Percentiles rank a stretch among this genome's conserved stretches.
Evolutionary conservation across 192 early-diverging fungal genomes (phyloP).

Genomic region (Geranomyces michiganensis): DNA sequence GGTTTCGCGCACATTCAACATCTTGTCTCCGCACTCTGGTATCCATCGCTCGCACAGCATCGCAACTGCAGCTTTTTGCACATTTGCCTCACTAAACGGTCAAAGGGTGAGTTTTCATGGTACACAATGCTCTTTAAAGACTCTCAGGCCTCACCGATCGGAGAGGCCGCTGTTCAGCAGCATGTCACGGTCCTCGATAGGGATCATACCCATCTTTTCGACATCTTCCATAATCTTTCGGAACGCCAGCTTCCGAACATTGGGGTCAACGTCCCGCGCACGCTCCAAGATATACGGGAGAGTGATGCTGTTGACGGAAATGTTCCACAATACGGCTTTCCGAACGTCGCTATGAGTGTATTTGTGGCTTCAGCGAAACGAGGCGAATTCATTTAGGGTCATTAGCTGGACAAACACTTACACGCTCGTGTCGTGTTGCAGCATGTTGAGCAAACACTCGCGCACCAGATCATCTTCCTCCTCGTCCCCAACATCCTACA

Average conservation of each 20-base stretch:
- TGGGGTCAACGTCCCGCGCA: constrained; percentile 75
- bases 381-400: neutral
- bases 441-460: constrained; percentile 61
- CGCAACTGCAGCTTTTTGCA: constrained; percentile 72
- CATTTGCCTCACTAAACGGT: constrained; percentile 70
- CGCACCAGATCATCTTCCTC: constrained; percentile 63
- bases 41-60: constrained; percentile 51
- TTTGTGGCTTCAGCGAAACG: neutral
- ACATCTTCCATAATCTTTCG: constrained; percentile 70
- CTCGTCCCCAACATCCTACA: constrained; percentile 44
- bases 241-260: constrained; percentile 73
- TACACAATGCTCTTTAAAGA: neutral
- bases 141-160: no score
- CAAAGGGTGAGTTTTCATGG: no score
- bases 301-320: constrained; percentile 64
- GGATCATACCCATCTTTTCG: constrained; percentile 67
- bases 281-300: constrained; percentile 74
- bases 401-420: constrained; percentile 38
- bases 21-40: constrained; percentile 14
- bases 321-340: constrained; percentile 75
- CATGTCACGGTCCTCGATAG: constrained; percentile 69
- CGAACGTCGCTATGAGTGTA: constrained; percentile 71
- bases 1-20: constrained; percentile 8
- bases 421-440: constrained; percentile 78
- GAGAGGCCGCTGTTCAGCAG: constrained; percentile 75